Evolutionary conservation across 495 filamentous ascomycete species (phyloP).

Genomic region (Apiosordaria backusii): DNA sequence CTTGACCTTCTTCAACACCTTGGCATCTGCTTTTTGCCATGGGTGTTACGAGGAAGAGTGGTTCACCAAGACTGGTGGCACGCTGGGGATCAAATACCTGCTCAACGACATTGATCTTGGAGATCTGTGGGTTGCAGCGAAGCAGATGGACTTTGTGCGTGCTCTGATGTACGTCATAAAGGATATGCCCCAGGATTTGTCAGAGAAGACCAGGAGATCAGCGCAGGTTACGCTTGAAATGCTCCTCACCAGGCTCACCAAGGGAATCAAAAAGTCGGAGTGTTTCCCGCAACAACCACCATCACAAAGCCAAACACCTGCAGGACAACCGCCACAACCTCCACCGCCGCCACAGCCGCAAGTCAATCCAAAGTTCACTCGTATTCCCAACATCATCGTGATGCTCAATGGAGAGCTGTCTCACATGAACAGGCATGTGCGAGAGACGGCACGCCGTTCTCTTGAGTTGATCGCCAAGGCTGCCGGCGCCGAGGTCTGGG

Average conservation of each 20-base stretch:
- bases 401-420: constrained; percentile 82
- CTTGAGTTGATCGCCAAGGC: constrained; percentile 78
- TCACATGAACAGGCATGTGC: constrained; percentile 92
- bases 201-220: constrained; percentile 75
- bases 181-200: constrained; percentile 89
- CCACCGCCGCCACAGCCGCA: constrained; percentile 31
- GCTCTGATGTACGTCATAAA: constrained; percentile 95
- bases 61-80: constrained; percentile 93
- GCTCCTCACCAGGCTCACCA: constrained; percentile 71
- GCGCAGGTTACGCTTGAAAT: constrained; percentile 78
- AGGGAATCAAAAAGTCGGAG: constrained; percentile 70
- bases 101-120: constrained; percentile 76
- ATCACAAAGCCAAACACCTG: no score
- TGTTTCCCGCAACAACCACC: constrained; percentile 53
- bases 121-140: constrained; percentile 73
- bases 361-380: constrained; percentile 34
- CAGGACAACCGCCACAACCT: constrained; percentile 12
- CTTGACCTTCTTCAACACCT: constrained; percentile 75
- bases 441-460: constrained; percentile 74
- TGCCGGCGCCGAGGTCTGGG: constrained; percentile 71
- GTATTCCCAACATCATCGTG: constrained; percentile 69
- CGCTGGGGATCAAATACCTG: constrained; percentile 79
- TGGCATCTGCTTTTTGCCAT: constrained; percentile 81
- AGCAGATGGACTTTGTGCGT: constrained; percentile 78
- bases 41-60: constrained; percentile 95